phyloP scores from a whole-genome alignment of 108 stramenopile species.

The Fistulifera pelliculosa region DNA sequence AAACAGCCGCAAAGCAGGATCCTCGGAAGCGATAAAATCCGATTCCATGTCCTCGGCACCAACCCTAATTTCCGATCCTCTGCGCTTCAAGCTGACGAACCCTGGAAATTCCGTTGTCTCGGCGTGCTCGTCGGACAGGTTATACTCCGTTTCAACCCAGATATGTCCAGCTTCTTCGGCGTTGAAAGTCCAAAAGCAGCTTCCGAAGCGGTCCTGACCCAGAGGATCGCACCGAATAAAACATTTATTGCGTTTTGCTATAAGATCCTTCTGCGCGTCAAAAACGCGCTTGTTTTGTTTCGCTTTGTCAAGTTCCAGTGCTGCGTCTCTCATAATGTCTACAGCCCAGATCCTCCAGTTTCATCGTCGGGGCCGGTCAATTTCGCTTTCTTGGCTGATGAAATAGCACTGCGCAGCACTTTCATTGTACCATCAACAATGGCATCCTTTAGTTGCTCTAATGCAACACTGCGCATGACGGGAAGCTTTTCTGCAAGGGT shows the following conservation, averaged over 20 bases:
- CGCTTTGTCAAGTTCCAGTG: constrained; percentile 70
- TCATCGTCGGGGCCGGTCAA: constrained; percentile 61
- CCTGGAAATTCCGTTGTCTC: constrained; percentile 13
- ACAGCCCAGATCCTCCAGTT: constrained; percentile 73
- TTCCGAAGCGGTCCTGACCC: constrained; percentile 60
- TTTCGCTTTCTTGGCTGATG: constrained; percentile 59
- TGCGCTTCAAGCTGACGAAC: constrained; percentile 28
- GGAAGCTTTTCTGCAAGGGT: constrained; percentile 34
- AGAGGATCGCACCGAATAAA: constrained; percentile 72
- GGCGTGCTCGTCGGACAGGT: constrained; percentile 8
- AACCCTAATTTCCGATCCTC: constrained; percentile 21
- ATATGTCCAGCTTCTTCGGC: constrained; percentile 60
- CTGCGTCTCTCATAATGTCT: constrained; percentile 72
- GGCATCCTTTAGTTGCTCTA: constrained; percentile 63
- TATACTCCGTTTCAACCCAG: constrained; percentile 62
- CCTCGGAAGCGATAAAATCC: constrained; percentile 42
- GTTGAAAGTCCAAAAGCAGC: constrained; percentile 69
- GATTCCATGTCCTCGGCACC: constrained; percentile 55
- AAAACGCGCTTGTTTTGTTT: constrained; percentile 69
- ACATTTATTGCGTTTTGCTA: constrained; percentile 76
- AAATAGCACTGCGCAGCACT: constrained; percentile 60
- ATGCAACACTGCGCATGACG: constrained; percentile 34
- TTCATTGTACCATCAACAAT: constrained; percentile 87
- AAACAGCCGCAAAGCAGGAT: constrained; percentile 37
- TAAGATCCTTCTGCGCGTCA: constrained; percentile 76